Evolutionary conservation across 2,329 filamentous ascomycete species (phyloP).

Genomic region (Epichloe hybrida): DNA sequence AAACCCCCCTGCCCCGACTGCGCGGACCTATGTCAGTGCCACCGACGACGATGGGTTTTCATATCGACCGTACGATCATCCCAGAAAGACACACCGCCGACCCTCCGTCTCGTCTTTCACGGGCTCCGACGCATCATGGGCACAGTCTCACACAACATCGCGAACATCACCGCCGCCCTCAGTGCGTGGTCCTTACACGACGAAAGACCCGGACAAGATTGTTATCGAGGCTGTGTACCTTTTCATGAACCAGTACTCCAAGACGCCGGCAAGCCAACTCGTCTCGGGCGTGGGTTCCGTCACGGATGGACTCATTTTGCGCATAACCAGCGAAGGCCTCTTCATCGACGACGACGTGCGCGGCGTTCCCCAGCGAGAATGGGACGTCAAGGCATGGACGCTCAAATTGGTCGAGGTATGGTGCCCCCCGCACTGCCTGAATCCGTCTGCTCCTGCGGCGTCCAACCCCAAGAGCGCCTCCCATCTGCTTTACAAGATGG

Average conservation of each 20-base stretch:
- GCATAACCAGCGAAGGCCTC: constrained; percentile 84
- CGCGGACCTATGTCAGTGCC: constrained; percentile 40
- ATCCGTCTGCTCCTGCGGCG: constrained; percentile 25
- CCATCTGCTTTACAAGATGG: constrained; percentile 34
- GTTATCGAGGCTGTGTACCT: constrained; percentile 86
- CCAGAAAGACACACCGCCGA: constrained; percentile 42
- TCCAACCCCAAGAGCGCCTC: constrained; percentile 28
- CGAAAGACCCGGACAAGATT: constrained; percentile 89
- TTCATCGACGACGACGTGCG: constrained; percentile 96
- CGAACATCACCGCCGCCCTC: constrained; percentile 74
- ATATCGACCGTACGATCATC: constrained; percentile 64
- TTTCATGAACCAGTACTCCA: constrained; percentile 80
- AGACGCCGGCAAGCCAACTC: constrained; percentile 82
- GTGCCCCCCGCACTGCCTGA: constrained; percentile 53
- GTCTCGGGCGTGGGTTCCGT: constrained; percentile 73
- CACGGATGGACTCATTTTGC: constrained; percentile 82
- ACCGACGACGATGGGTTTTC: constrained; percentile 57
- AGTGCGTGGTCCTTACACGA: constrained; percentile 64
- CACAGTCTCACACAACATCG: constrained; percentile 69
- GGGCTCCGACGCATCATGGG: constrained; percentile 72
- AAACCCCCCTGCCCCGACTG: constrained; percentile 35
- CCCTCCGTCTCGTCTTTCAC: constrained; percentile 57
- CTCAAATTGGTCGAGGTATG: constrained; percentile 85
- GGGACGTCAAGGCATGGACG: constrained; percentile 98
- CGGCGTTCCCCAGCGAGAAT: constrained; percentile 85